Percentiles rank a stretch among this genome's conserved stretches.
These are phyloP conservation scores for Escallonia herrerae DNA, from an alignment of 129 eudicot species.

Conservation along the genomic window DNA sequence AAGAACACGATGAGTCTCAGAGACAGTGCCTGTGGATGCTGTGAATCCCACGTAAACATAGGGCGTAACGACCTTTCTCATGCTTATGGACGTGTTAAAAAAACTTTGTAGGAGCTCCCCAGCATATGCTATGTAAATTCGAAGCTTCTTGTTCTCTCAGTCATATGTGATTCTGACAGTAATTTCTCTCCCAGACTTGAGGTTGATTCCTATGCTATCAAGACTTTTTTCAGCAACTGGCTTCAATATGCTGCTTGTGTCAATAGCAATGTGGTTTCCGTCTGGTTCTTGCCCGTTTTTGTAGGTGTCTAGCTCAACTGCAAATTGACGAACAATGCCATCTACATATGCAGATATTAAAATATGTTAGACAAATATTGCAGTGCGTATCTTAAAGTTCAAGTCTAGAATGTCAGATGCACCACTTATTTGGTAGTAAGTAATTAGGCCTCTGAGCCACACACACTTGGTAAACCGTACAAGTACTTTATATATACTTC, in stretches of 20 bases:
- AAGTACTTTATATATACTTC: too few relatives aligned
- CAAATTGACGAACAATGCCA: constrained; percentile 46
- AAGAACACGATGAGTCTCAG: constrained; percentile 43
- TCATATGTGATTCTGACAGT: constrained; percentile 40
- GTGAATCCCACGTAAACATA: constrained; percentile 51
- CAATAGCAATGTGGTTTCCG: constrained; percentile 56
- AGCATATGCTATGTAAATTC: constrained; percentile 33
- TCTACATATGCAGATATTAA: constrained; percentile 16
- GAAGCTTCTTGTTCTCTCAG: constrained; percentile 36
- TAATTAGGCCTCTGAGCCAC: too few relatives aligned
- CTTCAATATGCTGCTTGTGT: constrained; percentile 33
- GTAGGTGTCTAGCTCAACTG: constrained; percentile 64
- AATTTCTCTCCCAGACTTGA: constrained; percentile 52
- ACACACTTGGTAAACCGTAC: too few relatives aligned
- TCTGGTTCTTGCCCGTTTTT: constrained; percentile 58
- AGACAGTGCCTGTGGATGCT: constrained; percentile 46
- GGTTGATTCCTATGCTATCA: constrained; percentile 29
- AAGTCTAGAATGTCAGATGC: too few relatives aligned
- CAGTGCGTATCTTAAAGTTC: too few relatives aligned
- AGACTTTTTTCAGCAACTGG: constrained; percentile 42
- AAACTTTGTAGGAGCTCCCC: constrained; percentile 28
- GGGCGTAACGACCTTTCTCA: constrained; percentile 50
- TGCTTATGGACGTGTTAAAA: constrained; percentile 27
- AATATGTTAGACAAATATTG: too few relatives aligned
- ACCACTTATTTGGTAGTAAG: too few relatives aligned